Evolutionary conservation across 2,329 filamentous ascomycete species (phyloP).

Genomic region (Bimuria novae-zelandiae): DNA sequence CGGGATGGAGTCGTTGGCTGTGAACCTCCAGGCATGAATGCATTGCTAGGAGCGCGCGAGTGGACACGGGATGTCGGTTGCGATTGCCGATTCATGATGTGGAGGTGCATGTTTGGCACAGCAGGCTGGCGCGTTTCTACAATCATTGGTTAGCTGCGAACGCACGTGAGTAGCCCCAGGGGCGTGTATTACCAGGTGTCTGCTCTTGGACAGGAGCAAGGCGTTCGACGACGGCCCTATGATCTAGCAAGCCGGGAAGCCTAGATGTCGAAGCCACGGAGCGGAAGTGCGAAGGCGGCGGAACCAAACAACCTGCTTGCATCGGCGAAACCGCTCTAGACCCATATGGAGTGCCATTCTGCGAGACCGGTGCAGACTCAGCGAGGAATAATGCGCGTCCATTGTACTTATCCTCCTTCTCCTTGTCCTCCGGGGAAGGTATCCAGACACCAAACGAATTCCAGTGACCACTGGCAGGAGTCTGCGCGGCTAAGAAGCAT

Average conservation of each 20-base stretch:
- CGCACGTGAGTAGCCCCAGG: no score
- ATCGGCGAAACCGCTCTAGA: constrained; percentile 11
- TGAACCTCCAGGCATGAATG: no score
- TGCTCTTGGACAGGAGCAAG: no score
- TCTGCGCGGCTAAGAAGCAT: no score
- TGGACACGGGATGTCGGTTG: neutral
- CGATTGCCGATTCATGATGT: neutral
- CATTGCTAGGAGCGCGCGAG: neutral
- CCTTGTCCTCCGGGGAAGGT: neutral
- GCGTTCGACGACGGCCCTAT: neutral
- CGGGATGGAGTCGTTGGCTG: no score
- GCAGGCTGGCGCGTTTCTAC: neutral
- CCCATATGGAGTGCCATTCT: constrained; percentile 15
- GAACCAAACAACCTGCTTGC: no score
- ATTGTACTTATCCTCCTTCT: constrained; percentile 16
- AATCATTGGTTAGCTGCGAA: neutral
- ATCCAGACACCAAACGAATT: no score
- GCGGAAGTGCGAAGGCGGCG: no score
- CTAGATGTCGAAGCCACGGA: constrained; percentile 6
- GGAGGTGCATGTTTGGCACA: neutral
- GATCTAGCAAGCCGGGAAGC: neutral
- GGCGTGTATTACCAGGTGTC: no score
- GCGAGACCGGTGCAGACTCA: constrained; percentile 30
- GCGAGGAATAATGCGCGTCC: constrained; percentile 27
- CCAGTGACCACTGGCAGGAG: no score